Percentiles rank a stretch among this genome's conserved stretches.
These are phyloP conservation scores for Amanita phalloides DNA, from an alignment of 768 basidiomycete genomes.

Conservation along the genomic window DNA sequence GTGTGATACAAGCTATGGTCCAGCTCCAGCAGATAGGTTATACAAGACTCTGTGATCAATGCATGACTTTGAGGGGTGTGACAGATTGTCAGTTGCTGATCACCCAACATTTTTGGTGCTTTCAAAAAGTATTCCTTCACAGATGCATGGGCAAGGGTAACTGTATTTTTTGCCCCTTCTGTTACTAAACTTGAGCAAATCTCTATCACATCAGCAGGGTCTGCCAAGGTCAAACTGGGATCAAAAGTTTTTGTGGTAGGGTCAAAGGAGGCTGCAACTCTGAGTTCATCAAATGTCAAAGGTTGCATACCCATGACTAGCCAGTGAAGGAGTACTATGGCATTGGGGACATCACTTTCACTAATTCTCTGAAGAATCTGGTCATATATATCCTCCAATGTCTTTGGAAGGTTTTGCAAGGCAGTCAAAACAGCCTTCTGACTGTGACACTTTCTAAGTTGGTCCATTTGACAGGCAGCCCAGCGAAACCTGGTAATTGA, in stretches of 20 bases:
- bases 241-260: neutral
- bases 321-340: neutral
- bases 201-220: neutral
- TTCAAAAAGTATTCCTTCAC: slow-evolving; percentile 1
- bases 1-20: too few species aligned
- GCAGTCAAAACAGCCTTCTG: neutral
- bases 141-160: neutral
- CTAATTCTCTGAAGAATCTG: neutral
- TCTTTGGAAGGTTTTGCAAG: neutral
- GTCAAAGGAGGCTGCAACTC: neutral
- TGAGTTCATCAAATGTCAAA: neutral
- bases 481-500: neutral
- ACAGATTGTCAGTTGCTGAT: too few species aligned
- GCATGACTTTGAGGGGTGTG: too few species aligned
- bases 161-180: neutral
- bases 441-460: neutral
- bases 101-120: neutral
- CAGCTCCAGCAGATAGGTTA: too few species aligned
- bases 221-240: neutral
- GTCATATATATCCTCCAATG: neutral
- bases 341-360: neutral
- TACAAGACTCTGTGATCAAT: too few species aligned
- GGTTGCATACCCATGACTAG: neutral
- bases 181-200: slow-evolving; percentile 1
- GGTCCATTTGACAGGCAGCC: neutral